Percentiles rank a stretch among this genome's conserved stretches.
These are phyloP conservation scores for Podaxis carcinomalis DNA, from an alignment of 768 basidiomycete species.

Conservation along the genomic window DNA sequence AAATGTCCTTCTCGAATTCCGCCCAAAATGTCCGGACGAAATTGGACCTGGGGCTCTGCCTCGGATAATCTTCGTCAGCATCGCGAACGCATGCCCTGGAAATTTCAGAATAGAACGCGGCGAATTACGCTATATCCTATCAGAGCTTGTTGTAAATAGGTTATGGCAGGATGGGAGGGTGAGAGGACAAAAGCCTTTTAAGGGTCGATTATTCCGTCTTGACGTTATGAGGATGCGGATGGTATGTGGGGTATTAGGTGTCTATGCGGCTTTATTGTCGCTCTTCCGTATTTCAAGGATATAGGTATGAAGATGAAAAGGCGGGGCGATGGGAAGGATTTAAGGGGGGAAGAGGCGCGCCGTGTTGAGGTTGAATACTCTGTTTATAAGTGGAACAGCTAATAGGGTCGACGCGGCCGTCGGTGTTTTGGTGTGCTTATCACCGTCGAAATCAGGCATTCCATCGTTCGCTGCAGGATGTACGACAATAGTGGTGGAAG, in stretches of 20 bases:
- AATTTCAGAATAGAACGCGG: not conserved
- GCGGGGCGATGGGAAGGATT: not conserved
- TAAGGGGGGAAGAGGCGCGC: not conserved
- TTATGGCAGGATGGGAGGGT: not conserved
- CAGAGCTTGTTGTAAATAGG: not conserved
- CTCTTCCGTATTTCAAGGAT: not conserved
- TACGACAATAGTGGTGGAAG: not conserved
- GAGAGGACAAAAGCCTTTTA: constrained; percentile 5
- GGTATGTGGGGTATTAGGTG: not conserved
- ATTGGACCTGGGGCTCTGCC: not conserved
- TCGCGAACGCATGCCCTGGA: not conserved
- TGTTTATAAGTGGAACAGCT: not conserved
- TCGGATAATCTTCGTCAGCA: not conserved
- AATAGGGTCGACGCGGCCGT: not conserved
- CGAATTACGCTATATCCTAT: not conserved
- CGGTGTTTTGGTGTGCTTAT: constrained; percentile 8
- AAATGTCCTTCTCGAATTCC: no score
- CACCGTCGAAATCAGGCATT: constrained; percentile 7
- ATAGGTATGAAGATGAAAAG: not conserved
- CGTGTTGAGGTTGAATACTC: not conserved
- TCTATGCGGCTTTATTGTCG: not conserved
- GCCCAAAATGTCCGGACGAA: no score
- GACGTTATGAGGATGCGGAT: not conserved
- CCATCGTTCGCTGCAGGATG: not conserved
- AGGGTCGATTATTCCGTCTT: constrained; percentile 2